Evolutionary conservation across 805 yeast species (phyloP), one percentile per base, ranked within the genome.

Genomic region (Ogataea degrootiae): DNA sequence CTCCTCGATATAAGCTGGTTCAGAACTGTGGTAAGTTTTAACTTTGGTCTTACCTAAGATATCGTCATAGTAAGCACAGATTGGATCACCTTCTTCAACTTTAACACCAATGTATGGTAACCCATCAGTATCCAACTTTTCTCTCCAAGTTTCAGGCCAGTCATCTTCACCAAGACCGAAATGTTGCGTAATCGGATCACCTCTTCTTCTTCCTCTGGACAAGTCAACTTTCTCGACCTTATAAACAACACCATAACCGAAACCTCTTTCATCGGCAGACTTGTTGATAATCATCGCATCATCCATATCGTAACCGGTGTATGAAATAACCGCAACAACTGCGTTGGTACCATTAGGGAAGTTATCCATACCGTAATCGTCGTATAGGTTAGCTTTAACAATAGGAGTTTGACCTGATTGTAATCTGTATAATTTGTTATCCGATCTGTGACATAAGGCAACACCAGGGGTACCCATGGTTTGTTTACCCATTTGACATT

Each of bases 381-480:
- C 98, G 62, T 91, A 94, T 51, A 92, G 72, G 55, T 82, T 84
- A 39, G 99, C 96, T 62, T 91, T 85, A 41, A 94, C 99, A 63
- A 94, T 88, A 37, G 99, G 99, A 1, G 97, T 87, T 74, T 94
- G 98, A 41, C 99, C 99, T 39, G 87, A 77, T 70, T 94, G 99
- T 57, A 94, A 73, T 60, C 92, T 83, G 71, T 94, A 94, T 50
- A 94, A 72, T 67, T 92, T 94, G 73, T 94, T 94, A 68, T 94
- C 99, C 1, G 96, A 86, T 69, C 99, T 80, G 68, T 90, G 96
- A 40, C 74, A 79, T 46, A 92, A 74, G 0, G 96, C 98, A 54
- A 94, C 96, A 72, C 98, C 98, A 8, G 99, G 99, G 5, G 99
- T 94, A 70, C 99, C 99, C 99, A 94, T 94, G 19, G 99, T 92